phyloP scores from a whole-genome alignment of 148 eudicot species.

The Spergularia marina region DNA sequence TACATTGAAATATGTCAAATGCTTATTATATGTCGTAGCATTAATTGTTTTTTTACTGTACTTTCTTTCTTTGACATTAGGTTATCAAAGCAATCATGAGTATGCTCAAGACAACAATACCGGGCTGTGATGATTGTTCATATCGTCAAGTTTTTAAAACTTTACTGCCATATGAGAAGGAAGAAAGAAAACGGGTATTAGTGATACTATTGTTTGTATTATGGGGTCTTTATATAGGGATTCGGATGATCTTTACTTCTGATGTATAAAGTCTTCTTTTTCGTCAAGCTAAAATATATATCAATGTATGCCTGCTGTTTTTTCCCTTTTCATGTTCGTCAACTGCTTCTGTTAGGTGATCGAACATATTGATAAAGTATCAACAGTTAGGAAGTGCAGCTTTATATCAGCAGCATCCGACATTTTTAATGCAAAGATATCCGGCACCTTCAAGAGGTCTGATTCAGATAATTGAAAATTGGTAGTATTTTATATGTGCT shows the following conservation, averaged over 20 bases:
- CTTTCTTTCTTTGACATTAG: conserved; percentile 31
- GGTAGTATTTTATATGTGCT: conserved; percentile 7
- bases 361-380: conserved; percentile 78
- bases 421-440: conserved; percentile 80
- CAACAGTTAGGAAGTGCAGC: conserved; percentile 64
- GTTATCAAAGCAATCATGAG: conserved; percentile 75
- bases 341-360: conserved; percentile 45
- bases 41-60: background rate
- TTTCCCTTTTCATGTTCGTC: background rate
- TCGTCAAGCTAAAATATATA: background rate
- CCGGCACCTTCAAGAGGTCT: conserved; percentile 94
- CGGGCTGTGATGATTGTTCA: conserved; percentile 75
- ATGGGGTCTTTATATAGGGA: background rate
- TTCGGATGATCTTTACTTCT: background rate
- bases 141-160: conserved; percentile 84
- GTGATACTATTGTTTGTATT: background rate
- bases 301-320: conserved; percentile 3
- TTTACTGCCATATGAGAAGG: conserved; percentile 76
- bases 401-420: conserved; percentile 80
- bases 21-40: background rate
- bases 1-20: background rate
- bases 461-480: conserved; percentile 19
- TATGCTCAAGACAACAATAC: conserved; percentile 73
- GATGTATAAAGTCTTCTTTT: background rate
- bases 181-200: conserved; percentile 69